Evolutionary conservation across 2,329 filamentous ascomycete species (phyloP).

Genomic region (Chaetoscypha palmicola): DNA sequence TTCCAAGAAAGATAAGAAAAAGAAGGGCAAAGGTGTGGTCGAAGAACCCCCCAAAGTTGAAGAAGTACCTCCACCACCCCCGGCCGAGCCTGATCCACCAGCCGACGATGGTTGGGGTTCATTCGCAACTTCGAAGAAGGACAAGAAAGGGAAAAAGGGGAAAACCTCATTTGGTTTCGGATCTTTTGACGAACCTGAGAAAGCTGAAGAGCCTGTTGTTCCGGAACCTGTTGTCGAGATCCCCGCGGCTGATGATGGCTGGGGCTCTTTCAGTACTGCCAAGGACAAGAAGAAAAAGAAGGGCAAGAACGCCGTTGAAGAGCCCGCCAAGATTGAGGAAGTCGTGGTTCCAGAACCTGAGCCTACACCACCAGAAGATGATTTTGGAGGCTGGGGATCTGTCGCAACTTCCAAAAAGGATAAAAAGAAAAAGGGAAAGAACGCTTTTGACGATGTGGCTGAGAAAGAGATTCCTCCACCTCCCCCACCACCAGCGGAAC

Average conservation of each 20-base stretch:
- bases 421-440: constrained; percentile 23
- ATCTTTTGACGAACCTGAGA: constrained; percentile 16
- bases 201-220: constrained; percentile 24
- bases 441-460: constrained; percentile 1
- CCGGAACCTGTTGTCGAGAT: constrained; percentile 16
- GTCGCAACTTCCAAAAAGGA: constrained; percentile 44
- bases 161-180: constrained; percentile 15
- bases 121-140: constrained; percentile 40
- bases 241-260: constrained; percentile 18
- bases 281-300: constrained; percentile 32
- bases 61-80: constrained; percentile 8
- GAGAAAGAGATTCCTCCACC: constrained; percentile 18
- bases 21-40: constrained; percentile 35
- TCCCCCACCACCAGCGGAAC: constrained; percentile 18
- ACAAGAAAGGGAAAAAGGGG: constrained; percentile 12
- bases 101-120: constrained; percentile 43
- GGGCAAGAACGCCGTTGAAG: constrained; percentile 16
- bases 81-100: constrained; percentile 20
- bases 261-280: constrained; percentile 22
- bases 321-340: constrained; percentile 25
- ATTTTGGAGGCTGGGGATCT: constrained; percentile 34
- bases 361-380: constrained; percentile 16
- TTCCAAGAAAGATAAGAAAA: constrained; percentile 35
- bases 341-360: constrained; percentile 17
- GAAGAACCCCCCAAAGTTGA: constrained; percentile 24